A percentile compares a stretch with the other conserved stretches of the same genome.
These are phyloP conservation scores for Paracoccidioides lutzii DNA, from an alignment of 2,329 filamentous ascomycete genomes.

Conservation along the genomic window DNA sequence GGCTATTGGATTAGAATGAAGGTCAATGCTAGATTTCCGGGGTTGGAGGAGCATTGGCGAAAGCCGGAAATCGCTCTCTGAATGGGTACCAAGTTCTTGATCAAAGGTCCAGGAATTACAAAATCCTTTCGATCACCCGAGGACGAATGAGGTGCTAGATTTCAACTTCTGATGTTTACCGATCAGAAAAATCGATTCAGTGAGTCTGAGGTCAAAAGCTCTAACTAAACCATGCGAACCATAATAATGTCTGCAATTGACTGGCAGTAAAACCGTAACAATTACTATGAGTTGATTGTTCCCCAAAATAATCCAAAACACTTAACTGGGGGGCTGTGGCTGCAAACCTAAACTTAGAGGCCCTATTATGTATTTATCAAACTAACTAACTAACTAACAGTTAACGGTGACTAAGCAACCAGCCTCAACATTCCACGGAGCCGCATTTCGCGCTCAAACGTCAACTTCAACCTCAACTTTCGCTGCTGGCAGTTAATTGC, in stretches of 20 bases:
- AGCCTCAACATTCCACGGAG: neutral
- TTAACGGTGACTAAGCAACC: neutral
- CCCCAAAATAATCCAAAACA: too few relatives aligned
- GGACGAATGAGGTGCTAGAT: neutral
- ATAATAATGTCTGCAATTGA: neutral
- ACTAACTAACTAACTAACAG: too few relatives aligned
- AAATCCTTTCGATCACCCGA: neutral
- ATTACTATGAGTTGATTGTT: too few relatives aligned
- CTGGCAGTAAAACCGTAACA: neutral
- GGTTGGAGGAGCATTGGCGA: neutral
- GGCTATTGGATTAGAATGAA: neutral
- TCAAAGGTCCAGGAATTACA: neutral
- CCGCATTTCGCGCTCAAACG: neutral
- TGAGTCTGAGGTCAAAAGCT: neutral
- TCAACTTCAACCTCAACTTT: neutral
- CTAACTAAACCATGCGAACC: neutral
- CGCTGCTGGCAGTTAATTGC: neutral
- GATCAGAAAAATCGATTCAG: neutral
- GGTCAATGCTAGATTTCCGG: neutral
- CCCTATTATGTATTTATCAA: too few relatives aligned
- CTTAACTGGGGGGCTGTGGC: neutral
- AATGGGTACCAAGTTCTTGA: neutral
- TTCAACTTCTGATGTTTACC: neutral
- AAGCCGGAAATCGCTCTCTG: neutral
- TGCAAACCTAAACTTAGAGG: neutral